phyloP scores from a whole-genome alignment of 805 yeast genomes.

The Sungouiella blattae region DNA sequence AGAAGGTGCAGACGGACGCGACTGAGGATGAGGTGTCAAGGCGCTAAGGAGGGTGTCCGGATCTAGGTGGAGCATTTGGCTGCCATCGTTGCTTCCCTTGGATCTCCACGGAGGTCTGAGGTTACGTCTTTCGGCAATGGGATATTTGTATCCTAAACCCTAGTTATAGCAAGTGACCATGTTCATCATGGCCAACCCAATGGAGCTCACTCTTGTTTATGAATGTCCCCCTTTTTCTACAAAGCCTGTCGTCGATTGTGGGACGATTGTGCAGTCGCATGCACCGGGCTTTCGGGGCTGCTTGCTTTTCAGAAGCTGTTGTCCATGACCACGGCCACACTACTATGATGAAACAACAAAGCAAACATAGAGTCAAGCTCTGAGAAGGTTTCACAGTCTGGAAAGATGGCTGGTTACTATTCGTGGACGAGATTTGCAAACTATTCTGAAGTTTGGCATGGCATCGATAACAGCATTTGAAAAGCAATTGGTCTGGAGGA shows the following conservation, averaged over 20 bases:
- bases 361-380: slow-evolving; percentile 93
- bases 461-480: too few relatives aligned
- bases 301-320: slow-evolving; percentile 18
- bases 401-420: slow-evolving; percentile 41
- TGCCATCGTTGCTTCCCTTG: slow-evolving; percentile 9
- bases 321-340: slow-evolving; percentile 7
- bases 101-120: slow-evolving; percentile 9
- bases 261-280: slow-evolving; percentile 58
- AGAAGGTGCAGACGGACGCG: neutral
- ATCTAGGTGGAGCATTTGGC: slow-evolving; percentile 1
- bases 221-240: slow-evolving; percentile 40
- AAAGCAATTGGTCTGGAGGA: slow-evolving; percentile 2
- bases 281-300: slow-evolving; percentile 50
- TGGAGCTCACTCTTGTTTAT: slow-evolving; percentile 83
- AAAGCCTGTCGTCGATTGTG: slow-evolving; percentile 23
- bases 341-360: slow-evolving; percentile 66
- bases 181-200: slow-evolving; percentile 57
- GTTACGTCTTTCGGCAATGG: slow-evolving; percentile 55
- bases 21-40: neutral
- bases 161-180: slow-evolving; percentile 68
- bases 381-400: slow-evolving; percentile 53
- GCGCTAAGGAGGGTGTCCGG: too few relatives aligned
- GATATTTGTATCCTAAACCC: slow-evolving; percentile 57
- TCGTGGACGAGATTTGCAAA: slow-evolving; percentile 71
- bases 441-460: slow-evolving; percentile 33